Evolutionary conservation across 163 green algal species (phyloP).

Genomic region (Scenedesmus sp.): DNA sequence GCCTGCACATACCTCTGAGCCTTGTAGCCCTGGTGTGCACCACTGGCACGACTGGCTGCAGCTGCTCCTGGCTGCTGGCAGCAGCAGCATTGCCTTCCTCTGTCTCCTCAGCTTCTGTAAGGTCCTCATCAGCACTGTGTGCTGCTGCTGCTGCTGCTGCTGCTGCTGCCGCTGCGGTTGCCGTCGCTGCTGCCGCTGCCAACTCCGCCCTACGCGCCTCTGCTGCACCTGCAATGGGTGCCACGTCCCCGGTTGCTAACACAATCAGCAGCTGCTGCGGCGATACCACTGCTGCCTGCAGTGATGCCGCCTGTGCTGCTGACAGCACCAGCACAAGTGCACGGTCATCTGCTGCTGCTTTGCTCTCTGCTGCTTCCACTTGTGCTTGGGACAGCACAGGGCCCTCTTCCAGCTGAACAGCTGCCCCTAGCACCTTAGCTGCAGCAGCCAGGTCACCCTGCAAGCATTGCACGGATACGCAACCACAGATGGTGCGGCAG

Average conservation of each 20-base stretch:
- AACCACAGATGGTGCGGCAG: neutral
- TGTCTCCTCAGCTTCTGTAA: constrained; percentile 37
- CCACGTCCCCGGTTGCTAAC: neutral
- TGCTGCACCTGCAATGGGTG: neutral
- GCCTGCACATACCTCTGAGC: neutral
- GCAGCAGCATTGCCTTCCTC: neutral
- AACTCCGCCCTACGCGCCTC: neutral
- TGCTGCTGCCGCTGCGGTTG: neutral
- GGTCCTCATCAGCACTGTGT: neutral
- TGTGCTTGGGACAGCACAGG: neutral
- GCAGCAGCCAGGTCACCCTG: neutral
- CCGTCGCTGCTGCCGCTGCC: neutral
- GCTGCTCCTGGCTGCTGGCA: neutral
- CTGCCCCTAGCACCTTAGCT: neutral
- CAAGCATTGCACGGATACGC: neutral
- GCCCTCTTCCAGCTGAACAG: neutral
- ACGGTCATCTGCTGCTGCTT: neutral
- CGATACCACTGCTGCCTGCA: neutral
- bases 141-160: neutral
- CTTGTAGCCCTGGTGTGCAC: neutral
- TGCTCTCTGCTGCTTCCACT: neutral
- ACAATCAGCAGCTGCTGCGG: neutral
- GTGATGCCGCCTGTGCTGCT: neutral
- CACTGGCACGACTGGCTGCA: constrained; percentile 26
- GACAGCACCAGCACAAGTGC: neutral